phyloP scores from a whole-genome alignment of 129 eudicot species.

The Centrapalus pauciflorus region DNA sequence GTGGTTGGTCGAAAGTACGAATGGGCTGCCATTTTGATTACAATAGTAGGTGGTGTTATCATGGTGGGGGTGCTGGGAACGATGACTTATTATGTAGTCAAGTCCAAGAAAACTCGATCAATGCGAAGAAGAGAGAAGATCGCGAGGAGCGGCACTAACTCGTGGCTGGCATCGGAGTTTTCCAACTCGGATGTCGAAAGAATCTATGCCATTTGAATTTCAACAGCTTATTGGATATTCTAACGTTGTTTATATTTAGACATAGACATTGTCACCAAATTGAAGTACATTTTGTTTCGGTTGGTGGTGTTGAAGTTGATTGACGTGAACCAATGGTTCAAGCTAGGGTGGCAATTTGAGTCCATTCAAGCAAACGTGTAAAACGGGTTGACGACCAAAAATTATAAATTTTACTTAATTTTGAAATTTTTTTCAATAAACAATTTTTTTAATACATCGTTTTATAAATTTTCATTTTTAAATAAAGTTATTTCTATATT shows the following conservation, averaged over 20 bases:
- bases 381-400: too few species aligned
- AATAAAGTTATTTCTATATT: too few species aligned
- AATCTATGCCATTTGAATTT: constrained; percentile 56
- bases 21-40: constrained; percentile 62
- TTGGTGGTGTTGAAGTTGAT: too few species aligned
- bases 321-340: too few species aligned
- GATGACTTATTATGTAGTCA: constrained; percentile 59
- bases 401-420: too few species aligned
- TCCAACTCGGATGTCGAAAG: constrained; percentile 61
- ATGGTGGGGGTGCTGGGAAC: constrained; percentile 68
- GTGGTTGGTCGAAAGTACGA: constrained; percentile 54
- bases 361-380: too few species aligned
- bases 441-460: too few species aligned
- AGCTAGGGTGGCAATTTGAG: too few species aligned
- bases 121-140: constrained; percentile 53
- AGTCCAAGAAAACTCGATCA: constrained; percentile 53
- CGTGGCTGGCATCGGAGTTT: constrained; percentile 59
- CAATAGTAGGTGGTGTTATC: constrained; percentile 62
- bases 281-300: neutral
- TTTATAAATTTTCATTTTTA: too few species aligned
- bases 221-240: neutral
- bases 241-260: constrained; percentile 8
- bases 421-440: too few species aligned
- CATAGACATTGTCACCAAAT: neutral
- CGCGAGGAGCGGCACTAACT: constrained; percentile 61